Evolutionary conservation across 768 basidiomycete species (phyloP), one percentile per base, ranked within the genome.

Genomic region (Phaeotremella fagi): DNA sequence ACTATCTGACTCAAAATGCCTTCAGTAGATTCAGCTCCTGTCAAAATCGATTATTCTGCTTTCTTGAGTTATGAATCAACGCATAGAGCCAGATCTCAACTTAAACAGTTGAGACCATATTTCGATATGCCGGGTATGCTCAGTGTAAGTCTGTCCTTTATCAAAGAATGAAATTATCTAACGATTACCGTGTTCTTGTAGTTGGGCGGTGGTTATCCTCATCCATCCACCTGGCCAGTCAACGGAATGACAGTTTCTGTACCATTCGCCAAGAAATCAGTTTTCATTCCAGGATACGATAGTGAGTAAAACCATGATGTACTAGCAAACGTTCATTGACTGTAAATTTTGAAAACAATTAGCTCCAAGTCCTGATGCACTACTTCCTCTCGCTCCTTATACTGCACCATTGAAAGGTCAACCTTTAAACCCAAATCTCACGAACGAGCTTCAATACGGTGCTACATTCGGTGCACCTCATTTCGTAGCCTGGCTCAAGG

Each of bases 161-260:
- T 7, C 16, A 16, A 33, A 33, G 16, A 7, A 33, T 33, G 9
- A 33, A 7, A 33, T n/a, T 33, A 33, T 7, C 31, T 33, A 9
- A 18, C 9, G 41, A 6, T 43, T 14, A 27, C 27, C 45, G 15
- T 26, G 25, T 9, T 28, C 26, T 3, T 24, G 2, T 29, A 68
- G 66, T 63, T 68, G 28, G 66, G 63, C 6, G 60, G 57, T 15
- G 66, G 66, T 31, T 52, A 52, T n/a, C 66, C 66, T 26, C 66
- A 68, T 45, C 59, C 66, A 16, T 64, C 63, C 9, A 68, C 66
- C 35, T 68, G 60, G 55, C 66, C 66, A 23, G 54, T 68, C 18
- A 65, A 65, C 45, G 63, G 52, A 22, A 64, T 68, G 66, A 68
- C 66, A 24, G 24, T 68, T 4, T 68, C 66, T 9, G 31, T 68